Evolutionary conservation across 1,139 yeast species (phyloP), one percentile per base, ranked within the genome.

Genomic region (Saccharomycopsis hybrid): DNA sequence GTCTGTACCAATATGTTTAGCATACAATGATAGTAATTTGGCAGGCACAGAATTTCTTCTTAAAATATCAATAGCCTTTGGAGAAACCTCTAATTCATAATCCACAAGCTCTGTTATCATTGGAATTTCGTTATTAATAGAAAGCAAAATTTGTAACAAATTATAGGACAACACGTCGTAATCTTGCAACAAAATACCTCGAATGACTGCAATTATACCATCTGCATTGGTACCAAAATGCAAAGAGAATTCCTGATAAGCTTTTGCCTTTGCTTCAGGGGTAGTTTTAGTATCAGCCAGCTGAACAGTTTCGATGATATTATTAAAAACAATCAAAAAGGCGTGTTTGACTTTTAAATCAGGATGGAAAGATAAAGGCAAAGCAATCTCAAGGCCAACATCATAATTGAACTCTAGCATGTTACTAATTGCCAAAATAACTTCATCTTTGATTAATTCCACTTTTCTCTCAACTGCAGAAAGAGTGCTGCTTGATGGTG

Each of bases 11-110:
- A 80, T 74, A 30, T 75, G 71, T 57, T 82, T 80, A 0, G 95
- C 85, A 59, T 82, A 82, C 42, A 85, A 73, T 0, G 92, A 84
- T 49, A 87, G 70, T 46, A 88, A 72, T 59, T 90, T 77, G 0
- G 95, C 87, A 39, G 92, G 85, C 30, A 88, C 85, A 49, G 92
- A 83, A 62, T 88, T 88, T 54, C 95, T 75, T 60, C 96, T 73
- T 58, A 88, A 72, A 35, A 87, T 77, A 60, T 86, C 95, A 41
- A 85, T 77, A 0, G 76, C 67, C 0, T 86, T 80, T 35, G 68
- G 70, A 41, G 70, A 63, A 31, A 87, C 82, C 18, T 49, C 44
- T 3, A 52, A 27, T 62, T 88, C 96, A 52, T 78, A 80, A 27
- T 69, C 69, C 25, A 88, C 70, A 48, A 86, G 69, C 4, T 76